Conservation (phyloP, 2,329 filamentous ascomycete genomes). For the Colletotrichum sp. region DNA sequence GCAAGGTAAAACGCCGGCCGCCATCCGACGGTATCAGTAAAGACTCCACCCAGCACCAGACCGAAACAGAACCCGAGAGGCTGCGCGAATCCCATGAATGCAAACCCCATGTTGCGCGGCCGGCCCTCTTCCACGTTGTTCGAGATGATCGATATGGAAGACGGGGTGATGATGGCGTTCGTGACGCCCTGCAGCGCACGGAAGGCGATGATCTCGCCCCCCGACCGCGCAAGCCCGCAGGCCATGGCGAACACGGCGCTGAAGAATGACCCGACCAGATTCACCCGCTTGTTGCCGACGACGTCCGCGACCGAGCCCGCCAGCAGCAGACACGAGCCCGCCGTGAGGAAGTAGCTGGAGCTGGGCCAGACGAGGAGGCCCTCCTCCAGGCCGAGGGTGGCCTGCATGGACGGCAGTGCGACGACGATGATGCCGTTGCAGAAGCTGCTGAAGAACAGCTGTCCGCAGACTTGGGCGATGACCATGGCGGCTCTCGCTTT, state of each 20-base stretch:
- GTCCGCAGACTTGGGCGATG: not conserved
- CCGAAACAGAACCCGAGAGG: not conserved
- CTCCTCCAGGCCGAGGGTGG: not conserved
- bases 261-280: conserved; percentile 1
- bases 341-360: not conserved
- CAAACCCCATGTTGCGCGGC: conserved; percentile 35
- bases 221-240: not conserved
- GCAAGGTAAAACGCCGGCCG: not conserved
- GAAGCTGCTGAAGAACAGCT: not conserved
- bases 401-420: not conserved
- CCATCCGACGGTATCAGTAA: conserved; percentile 1
- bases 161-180: conserved; percentile 1
- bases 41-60: not conserved
- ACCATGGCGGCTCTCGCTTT: not conserved
- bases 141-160: conserved; percentile 1
- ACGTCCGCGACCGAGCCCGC: conserved; percentile 8
- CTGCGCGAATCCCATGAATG: conserved; percentile 21
- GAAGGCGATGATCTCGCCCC: conserved; percentile 2
- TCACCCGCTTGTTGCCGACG: not conserved
- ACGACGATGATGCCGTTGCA: not conserved
- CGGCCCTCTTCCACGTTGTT: not conserved
- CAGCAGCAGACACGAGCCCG: not conserved
- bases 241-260: not conserved
- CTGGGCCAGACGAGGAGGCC: not conserved
- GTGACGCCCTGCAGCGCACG: conserved; percentile 3